Percentiles rank a stretch among this genome's conserved stretches.
Conservation (phyloP, 257 asterid species). For the Eucommia ulmoides region DNA sequence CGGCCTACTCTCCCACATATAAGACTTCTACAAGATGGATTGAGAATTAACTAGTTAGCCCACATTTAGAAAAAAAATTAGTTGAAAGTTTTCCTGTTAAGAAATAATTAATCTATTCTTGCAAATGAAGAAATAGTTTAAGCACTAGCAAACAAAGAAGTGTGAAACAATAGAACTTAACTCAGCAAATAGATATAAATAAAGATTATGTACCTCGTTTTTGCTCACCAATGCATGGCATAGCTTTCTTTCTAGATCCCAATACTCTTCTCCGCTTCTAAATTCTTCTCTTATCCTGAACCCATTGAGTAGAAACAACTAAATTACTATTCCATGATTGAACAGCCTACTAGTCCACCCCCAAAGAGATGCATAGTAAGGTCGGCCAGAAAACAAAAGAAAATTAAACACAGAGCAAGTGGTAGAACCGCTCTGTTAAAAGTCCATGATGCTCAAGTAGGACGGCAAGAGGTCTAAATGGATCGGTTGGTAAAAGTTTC, state of each 20-base stretch:
- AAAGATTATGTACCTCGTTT: conserved; percentile 46
- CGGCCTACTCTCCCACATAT: no score
- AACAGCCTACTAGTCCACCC: neutral
- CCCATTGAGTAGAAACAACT: conserved; percentile 3
- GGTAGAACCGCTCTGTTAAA: conserved; percentile 53
- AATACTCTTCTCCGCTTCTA: conserved; percentile 63
- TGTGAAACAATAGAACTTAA: no score
- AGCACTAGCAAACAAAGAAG: no score
- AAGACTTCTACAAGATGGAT: no score
- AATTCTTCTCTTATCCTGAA: conserved; percentile 71
- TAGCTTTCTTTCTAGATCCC: conserved; percentile 86
- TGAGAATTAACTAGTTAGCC: no score
- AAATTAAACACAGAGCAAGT: neutral
- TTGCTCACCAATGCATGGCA: conserved; percentile 44
- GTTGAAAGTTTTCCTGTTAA: no score
- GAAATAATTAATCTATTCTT: no score
- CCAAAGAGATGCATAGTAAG: no score
- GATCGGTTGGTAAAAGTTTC: conserved; percentile 29
- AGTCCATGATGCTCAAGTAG: conserved; percentile 48
- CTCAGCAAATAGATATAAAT: no score
- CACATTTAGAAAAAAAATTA: no score
- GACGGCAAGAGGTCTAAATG: conserved; percentile 59
- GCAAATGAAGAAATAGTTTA: no score
- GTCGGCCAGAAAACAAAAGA: conserved; percentile 5
- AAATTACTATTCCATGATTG: conserved; percentile 4